Evolutionary conservation across 1,139 yeast genomes (phyloP).

Genomic region (Blastobotrys proliferans): DNA sequence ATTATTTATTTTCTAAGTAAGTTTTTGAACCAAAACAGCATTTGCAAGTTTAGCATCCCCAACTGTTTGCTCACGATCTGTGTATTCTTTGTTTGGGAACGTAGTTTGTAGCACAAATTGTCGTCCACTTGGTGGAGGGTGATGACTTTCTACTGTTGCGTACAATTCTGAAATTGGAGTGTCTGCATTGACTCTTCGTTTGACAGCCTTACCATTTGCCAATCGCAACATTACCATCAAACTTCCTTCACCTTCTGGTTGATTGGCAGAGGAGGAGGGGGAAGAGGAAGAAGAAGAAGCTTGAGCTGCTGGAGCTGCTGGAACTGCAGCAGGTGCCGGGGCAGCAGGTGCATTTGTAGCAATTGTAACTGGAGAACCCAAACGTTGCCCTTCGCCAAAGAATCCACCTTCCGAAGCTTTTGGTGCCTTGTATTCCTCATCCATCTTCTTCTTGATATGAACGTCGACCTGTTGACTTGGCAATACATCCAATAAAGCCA

Average conservation of each 20-base stretch:
- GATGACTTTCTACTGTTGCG: conserved; percentile 55
- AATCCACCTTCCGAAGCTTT: conserved; percentile 68
- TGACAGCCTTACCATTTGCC: conserved; percentile 58
- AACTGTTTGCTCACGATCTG: conserved; percentile 52
- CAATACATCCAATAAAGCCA: conserved; percentile 72
- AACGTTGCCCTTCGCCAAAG: conserved; percentile 76
- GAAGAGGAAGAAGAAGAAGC: conserved; percentile 33
- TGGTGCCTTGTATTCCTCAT: conserved; percentile 77
- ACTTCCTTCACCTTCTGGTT: conserved; percentile 49
- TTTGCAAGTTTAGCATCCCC: conserved; percentile 74
- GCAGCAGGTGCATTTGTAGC: conserved; percentile 17
- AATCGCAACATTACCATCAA: conserved; percentile 77
- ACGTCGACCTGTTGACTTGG: conserved; percentile 97
- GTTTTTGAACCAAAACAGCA: conserved; percentile 75
- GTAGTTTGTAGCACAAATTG: conserved; percentile 68
- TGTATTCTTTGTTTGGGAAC: conserved; percentile 77
- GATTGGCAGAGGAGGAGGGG: not conserved
- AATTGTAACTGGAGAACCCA: conserved; percentile 86
- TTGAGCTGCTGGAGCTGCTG: conserved; percentile 16
- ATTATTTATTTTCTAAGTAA: not conserved
- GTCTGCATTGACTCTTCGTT: conserved; percentile 37
- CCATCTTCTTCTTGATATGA: conserved; percentile 71
- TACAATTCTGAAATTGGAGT: conserved; percentile 69
- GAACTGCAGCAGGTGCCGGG: conserved; percentile 2
- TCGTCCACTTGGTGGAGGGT: conserved; percentile 43